Base-by-base conservation (phyloP, 257 asterid species). In the Petunia axillaris region DNA sequence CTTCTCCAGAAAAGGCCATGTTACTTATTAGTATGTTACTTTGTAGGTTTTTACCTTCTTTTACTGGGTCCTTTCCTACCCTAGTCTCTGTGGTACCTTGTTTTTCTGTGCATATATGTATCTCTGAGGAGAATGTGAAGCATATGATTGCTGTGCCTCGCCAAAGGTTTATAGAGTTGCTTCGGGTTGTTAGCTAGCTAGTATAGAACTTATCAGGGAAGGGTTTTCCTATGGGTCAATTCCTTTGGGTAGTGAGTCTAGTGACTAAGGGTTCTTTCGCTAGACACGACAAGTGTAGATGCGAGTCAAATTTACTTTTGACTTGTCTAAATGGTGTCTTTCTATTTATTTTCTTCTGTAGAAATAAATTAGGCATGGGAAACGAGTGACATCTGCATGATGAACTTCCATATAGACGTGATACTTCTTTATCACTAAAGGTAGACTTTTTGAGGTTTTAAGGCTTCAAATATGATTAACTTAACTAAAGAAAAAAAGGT, bases 221-320 rank as follows among this genome's bases (percentile, higher is more conserved):
- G 40, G 37, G 4, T 9, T 44, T 70, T 16, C 41, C 11, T 10
- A 11, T 48, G 6, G 43, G 6, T 71, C 77, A 35, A 35, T 48
- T 43, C 60, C 59, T 35, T 43, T 11, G 8, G 57, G 10, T 25
- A 48, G 44, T 71, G 11, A 15, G 8, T 39, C 10, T 25, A 48
- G 44, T 71, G 11, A 15, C 62, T 57, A 57, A 14, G 8, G 62
- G 35, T 57, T 10, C 44, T 35, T 48, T 71, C 25, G 25, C 25
- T 71, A 71, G 44, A 10, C 43, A 71, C 6, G 2, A 44, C 77
- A 71, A 71, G 35, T 71, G 60, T 10, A 71, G 44, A 46, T 71
- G 0, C 50, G 77, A 9, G 11, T 5, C 25, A 48, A 35, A 71
- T 48, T 71, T 71, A 35, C 60, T 68, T 68, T 53, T 71, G 58